Base-by-base conservation (phyloP, 495 filamentous ascomycete genomes). In the Xanthoparmelia taractica region DNA sequence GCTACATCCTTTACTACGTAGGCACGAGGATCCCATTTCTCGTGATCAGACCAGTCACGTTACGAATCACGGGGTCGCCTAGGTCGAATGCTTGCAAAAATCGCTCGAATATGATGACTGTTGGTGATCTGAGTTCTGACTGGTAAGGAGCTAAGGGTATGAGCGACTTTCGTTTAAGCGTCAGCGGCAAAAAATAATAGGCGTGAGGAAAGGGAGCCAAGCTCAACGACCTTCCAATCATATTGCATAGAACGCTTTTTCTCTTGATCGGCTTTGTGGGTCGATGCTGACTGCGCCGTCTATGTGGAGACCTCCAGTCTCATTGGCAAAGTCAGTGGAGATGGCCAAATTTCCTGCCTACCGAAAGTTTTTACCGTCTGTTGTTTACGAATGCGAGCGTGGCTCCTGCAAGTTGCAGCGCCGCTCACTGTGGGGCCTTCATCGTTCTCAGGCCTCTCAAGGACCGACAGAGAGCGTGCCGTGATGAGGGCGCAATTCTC, bases 121-220 rank as follows among this genome's bases (percentile, higher is more conserved):
- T 29, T 63, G 38, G 41, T 41, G 54, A 43, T 47, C 31, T 58
- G 23, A 47, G 25, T 38, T 63, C 31, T 63, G 52, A 63, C 31
- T 58, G 61, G 61, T 45, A 48, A 27, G 54, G 45, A 40, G 61
- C 54, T 45, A 48, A 27, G 54, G 45, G 54, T 57, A 57, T 63
- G 61, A 43, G 60, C 60, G 10, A 62, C 37, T n/a, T 41, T 48
- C 20, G 10, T 29, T 48, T 54, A 56, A 62, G 60, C 50, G 60
- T 62, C 60, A 62, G 61, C 61, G 61, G 61, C 61, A 58, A 57
- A 38, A 58, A n/a, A n/a, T n/a, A n/a, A 23, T 50, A 36, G 38
- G 34, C 45, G 61, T 31, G 52, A 45, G 41, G 36, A 25, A 48
- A 47, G 8, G 36, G 41, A 47, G 54, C 40, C 36, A 63, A 36